These are phyloP conservation scores for Tolypocladium ovalisporum DNA, from an alignment of 2,329 filamentous ascomycete species.

Conservation along the genomic window DNA sequence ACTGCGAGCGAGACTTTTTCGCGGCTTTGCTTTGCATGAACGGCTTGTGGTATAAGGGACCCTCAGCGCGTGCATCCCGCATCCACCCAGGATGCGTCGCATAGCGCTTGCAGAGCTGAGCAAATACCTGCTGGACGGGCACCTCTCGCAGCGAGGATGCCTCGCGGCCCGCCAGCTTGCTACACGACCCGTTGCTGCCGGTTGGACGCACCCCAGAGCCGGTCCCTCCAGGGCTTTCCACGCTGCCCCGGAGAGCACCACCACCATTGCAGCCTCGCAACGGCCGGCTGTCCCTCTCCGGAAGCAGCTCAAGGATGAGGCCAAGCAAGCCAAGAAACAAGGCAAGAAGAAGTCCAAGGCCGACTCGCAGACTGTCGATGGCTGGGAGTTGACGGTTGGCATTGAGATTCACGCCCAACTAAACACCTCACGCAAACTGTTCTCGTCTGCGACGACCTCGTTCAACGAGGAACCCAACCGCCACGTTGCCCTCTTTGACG, in stretches of 20 bases:
- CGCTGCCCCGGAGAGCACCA: slow-evolving; percentile 12
- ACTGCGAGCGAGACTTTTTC: neutral
- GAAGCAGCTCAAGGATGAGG: slow-evolving; percentile 63
- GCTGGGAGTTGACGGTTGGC: slow-evolving; percentile 90
- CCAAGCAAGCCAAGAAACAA: slow-evolving; percentile 59
- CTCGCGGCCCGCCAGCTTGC: slow-evolving; percentile 11
- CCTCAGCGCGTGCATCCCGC: neutral
- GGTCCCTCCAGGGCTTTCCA: slow-evolving; percentile 18
- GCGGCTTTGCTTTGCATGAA: slow-evolving; percentile 7
- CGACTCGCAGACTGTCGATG: slow-evolving; percentile 40
- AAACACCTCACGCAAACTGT: slow-evolving; percentile 81
- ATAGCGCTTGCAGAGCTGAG: slow-evolving; percentile 32
- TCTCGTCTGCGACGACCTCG: slow-evolving; percentile 60
- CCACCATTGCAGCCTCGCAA: slow-evolving; percentile 8
- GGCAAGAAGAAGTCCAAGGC: slow-evolving; percentile 36
- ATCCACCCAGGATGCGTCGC: slow-evolving; percentile 27
- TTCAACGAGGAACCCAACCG: slow-evolving; percentile 65
- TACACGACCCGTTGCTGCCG: slow-evolving; percentile 7
- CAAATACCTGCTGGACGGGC: slow-evolving; percentile 37
- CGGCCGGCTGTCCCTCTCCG: slow-evolving; percentile 41
- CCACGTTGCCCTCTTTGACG: slow-evolving; percentile 82
- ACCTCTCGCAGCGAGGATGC: slow-evolving; percentile 31
- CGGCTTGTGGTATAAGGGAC: neutral
- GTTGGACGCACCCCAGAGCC: slow-evolving; percentile 3
- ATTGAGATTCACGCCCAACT: slow-evolving; percentile 97